These are phyloP conservation scores for Brassica juncea DNA, from an alignment of 345 rosid species.

Conservation along the genomic window DNA sequence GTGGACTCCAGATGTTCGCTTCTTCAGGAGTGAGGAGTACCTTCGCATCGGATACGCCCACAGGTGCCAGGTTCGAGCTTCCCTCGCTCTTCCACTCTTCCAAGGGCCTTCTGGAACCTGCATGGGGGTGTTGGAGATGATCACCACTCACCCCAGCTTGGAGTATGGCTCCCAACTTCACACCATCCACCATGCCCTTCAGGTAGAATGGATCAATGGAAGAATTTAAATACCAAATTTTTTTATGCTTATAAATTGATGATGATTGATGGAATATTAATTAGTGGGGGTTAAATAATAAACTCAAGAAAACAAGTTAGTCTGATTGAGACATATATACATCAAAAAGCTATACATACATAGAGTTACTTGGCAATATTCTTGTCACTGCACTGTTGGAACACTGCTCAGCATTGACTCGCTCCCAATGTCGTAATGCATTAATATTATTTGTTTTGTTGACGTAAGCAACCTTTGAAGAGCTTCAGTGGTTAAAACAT, in stretches of 20 bases:
- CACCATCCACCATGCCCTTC: slow-evolving; percentile 69
- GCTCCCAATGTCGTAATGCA: slow-evolving; percentile 40
- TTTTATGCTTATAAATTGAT: neutral
- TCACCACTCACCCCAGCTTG: slow-evolving; percentile 59
- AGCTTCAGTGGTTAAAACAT: slow-evolving; percentile 40
- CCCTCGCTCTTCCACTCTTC: slow-evolving; percentile 81
- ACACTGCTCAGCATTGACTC: slow-evolving; percentile 49
- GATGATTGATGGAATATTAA: slow-evolving; percentile 6
- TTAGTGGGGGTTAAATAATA: neutral
- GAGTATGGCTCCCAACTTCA: slow-evolving; percentile 68
- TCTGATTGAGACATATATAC: slow-evolving; percentile 12
- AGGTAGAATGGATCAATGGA: slow-evolving; percentile 47
- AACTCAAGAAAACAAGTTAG: neutral
- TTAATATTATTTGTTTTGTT: slow-evolving; percentile 24
- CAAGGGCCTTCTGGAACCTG: slow-evolving; percentile 62
- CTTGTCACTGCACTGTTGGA: slow-evolving; percentile 48
- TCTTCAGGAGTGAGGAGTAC: slow-evolving; percentile 65
- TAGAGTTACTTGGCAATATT: slow-evolving; percentile 22
- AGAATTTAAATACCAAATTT: neutral
- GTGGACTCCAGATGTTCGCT: slow-evolving; percentile 92
- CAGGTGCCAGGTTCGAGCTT: slow-evolving; percentile 60
- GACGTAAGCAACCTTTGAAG: slow-evolving; percentile 48
- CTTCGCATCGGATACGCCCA: slow-evolving; percentile 65
- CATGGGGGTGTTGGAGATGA: slow-evolving; percentile 82
- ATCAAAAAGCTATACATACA: neutral